Evolutionary conservation across 78 protist species (phyloP).

Genomic region (Carpediemonas membranifera): DNA sequence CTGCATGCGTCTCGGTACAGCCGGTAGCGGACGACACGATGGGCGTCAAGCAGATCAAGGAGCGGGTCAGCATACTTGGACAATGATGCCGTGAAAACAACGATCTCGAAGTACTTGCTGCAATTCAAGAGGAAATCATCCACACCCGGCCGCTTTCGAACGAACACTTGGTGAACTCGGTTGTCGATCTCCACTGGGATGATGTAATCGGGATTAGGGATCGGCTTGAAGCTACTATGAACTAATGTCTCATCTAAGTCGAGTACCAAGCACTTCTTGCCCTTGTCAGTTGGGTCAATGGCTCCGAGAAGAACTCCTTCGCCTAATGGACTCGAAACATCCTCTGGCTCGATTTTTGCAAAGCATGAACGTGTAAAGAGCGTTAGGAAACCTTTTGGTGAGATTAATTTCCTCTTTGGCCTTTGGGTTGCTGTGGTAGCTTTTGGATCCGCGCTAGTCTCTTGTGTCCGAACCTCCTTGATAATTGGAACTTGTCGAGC

Average conservation of each 20-base stretch:
- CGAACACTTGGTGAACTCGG: background rate
- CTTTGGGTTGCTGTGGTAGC: too few relatives aligned
- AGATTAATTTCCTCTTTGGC: too few relatives aligned
- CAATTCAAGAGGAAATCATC: constrained; percentile 54
- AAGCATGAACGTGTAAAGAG: too few relatives aligned
- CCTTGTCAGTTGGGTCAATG: background rate
- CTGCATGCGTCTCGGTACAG: background rate
- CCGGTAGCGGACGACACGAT: background rate
- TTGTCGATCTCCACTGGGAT: background rate
- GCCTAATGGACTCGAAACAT: too few relatives aligned
- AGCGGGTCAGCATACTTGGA: constrained; percentile 78
- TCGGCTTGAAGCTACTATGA: constrained; percentile 57
- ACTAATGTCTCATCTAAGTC: constrained; percentile 85
- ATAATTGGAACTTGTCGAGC: too few relatives aligned
- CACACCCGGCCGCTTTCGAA: constrained; percentile 62
- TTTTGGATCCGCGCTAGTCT: too few relatives aligned
- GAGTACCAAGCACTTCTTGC: constrained; percentile 42
- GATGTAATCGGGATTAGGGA: background rate
- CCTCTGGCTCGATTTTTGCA: too few relatives aligned
- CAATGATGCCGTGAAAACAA: constrained; percentile 71
- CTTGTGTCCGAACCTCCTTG: too few relatives aligned
- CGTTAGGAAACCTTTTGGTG: too few relatives aligned
- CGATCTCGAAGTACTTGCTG: constrained; percentile 58
- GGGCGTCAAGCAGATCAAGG: constrained; percentile 57
- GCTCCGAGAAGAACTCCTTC: background rate